Base-by-base conservation (phyloP, 2,329 filamentous ascomycete species). In the Aspergillus persii region DNA sequence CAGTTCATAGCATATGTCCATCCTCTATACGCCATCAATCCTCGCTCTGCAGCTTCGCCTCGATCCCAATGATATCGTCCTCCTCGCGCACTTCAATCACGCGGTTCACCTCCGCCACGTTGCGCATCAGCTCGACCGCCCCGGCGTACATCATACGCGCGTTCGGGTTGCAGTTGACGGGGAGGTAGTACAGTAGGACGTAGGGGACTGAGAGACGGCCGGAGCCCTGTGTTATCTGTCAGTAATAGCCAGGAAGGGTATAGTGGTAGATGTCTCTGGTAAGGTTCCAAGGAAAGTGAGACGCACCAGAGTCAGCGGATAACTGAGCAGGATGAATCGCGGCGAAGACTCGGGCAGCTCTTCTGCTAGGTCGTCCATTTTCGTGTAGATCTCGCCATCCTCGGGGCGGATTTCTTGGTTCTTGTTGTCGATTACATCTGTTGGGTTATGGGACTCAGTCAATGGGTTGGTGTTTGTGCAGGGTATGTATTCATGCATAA, bases 101-200 rank as follows among this genome's bases (percentile, higher is more conserved):
- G 66, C 86, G 86, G 56, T 89, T 89, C n/a, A 92, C 93, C 79
- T 97, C 92, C 60, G 91, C 91, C 56, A 91, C 96, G 72, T 91
- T 96, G 64, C 93, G 87, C 89, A 98, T 92, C 75, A 98, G 78
- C 79, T 99, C 95, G 78, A 97, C 96, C 48, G 95, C 95, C 44
- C 93, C 90, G 31, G 95, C 95, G 75, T 98, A 99, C 73, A 95
- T 81, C 95, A 98, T 98, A 67, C 91, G 87, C 71, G 90, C 81
- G 71, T 93, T 90, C 66, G 84, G 86, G 74, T 96, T 97, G 79
- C 91, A 95, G 52, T 94, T 97, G 54, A 89, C 89, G 7, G 95
- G 95, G 26, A 98, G 86, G 79, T 96, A 98, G 81, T 96, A 97
- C 26, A 99, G 80, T 74, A 98, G 86, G 50, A 97, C 92, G 74